Evolutionary conservation across 345 rosid species (phyloP).

Genomic region (Zanthoxylum bungeanum): DNA sequence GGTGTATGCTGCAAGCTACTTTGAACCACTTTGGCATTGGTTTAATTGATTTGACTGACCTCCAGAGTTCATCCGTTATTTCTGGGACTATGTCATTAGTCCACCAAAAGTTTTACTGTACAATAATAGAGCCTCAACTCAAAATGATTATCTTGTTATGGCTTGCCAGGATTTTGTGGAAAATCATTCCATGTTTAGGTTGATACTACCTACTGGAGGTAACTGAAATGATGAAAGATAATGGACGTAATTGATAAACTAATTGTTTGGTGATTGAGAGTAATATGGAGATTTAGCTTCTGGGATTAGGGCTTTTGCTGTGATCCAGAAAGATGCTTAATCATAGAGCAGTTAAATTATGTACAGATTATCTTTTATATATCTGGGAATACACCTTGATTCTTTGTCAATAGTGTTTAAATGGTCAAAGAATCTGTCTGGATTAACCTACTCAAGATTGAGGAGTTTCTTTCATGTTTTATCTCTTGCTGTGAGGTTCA

Average conservation of each 20-base stretch:
- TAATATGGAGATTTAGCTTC: background rate
- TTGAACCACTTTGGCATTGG: slow-evolving; percentile 3
- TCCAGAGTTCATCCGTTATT: background rate
- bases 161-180: background rate
- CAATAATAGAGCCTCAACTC: background rate
- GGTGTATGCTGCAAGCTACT: background rate
- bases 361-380: background rate
- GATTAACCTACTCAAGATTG: background rate
- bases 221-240: background rate
- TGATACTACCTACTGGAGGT: background rate
- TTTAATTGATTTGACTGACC: background rate
- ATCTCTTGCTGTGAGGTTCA: background rate
- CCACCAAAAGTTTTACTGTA: background rate
- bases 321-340: background rate
- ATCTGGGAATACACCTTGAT: background rate
- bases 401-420: background rate
- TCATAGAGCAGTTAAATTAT: background rate
- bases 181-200: background rate
- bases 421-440: background rate
- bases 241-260: background rate
- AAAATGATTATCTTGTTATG: background rate
- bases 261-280: background rate
- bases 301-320: background rate
- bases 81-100: background rate
- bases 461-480: background rate